These are phyloP conservation scores for Nannizzia gypsea DNA, from an alignment of 2,329 filamentous ascomycete genomes.

Conservation along the genomic window DNA sequence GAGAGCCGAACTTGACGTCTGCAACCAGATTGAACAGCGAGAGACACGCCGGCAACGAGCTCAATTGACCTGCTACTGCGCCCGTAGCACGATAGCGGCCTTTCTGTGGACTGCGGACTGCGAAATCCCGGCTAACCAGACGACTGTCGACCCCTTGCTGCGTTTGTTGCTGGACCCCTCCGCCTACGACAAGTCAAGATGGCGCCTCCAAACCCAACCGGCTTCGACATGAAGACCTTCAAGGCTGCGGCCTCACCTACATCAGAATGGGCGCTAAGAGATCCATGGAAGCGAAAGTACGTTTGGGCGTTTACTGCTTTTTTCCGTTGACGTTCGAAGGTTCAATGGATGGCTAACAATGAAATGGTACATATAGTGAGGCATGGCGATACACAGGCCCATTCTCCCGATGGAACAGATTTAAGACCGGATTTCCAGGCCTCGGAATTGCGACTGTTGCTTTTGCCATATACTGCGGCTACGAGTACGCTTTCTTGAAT, in stretches of 20 bases:
- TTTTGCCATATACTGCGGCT: conserved; percentile 78
- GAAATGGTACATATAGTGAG: conserved; percentile 50
- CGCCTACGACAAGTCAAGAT: conserved; percentile 32
- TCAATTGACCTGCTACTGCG: conserved; percentile 2
- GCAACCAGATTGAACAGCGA: background rate
- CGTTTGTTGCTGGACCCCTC: background rate
- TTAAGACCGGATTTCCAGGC: conserved; percentile 76
- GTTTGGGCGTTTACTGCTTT: conserved; percentile 16
- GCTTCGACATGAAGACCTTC: conserved; percentile 78
- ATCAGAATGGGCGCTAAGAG: conserved; percentile 39
- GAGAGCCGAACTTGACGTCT: background rate
- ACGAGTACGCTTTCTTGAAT: conserved; percentile 76
- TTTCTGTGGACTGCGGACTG: background rate
- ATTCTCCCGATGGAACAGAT: conserved; percentile 81
- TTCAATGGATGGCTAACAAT: conserved; percentile 15
- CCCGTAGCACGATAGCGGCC: background rate
- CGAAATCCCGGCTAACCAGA: background rate
- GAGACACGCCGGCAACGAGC: background rate
- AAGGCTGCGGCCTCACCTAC: conserved; percentile 55
- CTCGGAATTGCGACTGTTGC: conserved; percentile 86
- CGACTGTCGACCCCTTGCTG: background rate
- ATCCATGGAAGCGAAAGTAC: conserved; percentile 54
- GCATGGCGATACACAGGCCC: conserved; percentile 85
- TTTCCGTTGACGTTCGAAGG: background rate
- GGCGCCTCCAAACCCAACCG: conserved; percentile 62